phyloP scores from a whole-genome alignment of 306 rosid genomes.

The Castanea sativa region DNA sequence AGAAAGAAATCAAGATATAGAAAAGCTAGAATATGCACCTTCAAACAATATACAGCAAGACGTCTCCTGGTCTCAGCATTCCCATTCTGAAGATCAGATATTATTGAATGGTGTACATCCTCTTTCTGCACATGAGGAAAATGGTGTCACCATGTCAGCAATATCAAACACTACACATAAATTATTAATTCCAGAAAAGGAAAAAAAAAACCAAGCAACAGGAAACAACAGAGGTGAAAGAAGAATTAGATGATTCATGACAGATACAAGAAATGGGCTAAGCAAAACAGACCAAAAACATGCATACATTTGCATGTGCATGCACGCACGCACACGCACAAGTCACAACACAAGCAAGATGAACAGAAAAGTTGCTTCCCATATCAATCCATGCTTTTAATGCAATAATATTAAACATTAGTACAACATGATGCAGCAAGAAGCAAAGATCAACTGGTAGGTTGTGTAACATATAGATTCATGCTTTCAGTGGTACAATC shows the following conservation, averaged over 20 bases:
- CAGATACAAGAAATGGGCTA: neutral
- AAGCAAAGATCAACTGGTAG: neutral
- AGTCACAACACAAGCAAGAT: neutral
- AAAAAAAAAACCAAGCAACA: slow-evolving; percentile 21
- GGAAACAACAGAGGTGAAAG: slow-evolving; percentile 12
- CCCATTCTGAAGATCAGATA: slow-evolving; percentile 98
- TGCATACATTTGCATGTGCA: neutral
- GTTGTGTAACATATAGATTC: neutral
- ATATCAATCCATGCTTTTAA: slow-evolving; percentile 3
- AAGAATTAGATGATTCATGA: neutral
- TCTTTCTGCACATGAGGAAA: slow-evolving; percentile 66
- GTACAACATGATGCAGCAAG: neutral
- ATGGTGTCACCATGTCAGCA: slow-evolving; percentile 26
- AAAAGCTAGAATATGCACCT: slow-evolving; percentile 51
- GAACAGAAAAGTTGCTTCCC: neutral
- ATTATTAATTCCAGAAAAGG: slow-evolving; percentile 11
- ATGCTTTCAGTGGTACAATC: neutral
- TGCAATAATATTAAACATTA: neutral
- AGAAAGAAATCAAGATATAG: slow-evolving; percentile 22
- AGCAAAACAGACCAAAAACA: slow-evolving; percentile 6
- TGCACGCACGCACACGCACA: neutral
- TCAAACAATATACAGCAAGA: slow-evolving; percentile 94
- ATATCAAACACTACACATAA: slow-evolving; percentile 13
- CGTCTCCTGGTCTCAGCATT: slow-evolving; percentile 96
- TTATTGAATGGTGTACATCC: slow-evolving; percentile 96